Evolutionary conservation across 768 basidiomycete genomes (phyloP), one percentile per base, ranked within the genome.

Genomic region (Amyloporia xantha): DNA sequence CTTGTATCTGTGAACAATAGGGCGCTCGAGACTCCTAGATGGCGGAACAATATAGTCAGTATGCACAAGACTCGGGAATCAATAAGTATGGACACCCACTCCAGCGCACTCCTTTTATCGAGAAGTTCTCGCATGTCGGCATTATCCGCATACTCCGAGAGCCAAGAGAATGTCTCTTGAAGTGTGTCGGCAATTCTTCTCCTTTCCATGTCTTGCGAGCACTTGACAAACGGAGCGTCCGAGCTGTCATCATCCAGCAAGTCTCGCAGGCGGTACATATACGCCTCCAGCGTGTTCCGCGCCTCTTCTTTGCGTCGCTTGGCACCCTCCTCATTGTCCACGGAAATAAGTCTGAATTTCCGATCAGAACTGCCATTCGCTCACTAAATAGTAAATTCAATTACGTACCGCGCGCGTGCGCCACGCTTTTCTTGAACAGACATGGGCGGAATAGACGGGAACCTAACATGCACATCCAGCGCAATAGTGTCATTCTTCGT

Each of bases 251-350:
- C 81, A 25, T 79, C 75, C 25, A 97, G 71, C 9, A 95, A 73
- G 60, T 92, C 92, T 19, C 90, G 83, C 27, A 96, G 68, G 51
- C 84, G 79, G 70, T 99, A 99, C n/a, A 98, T 67, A 62, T 96
- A 96, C 26, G 85, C 81, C 66, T 99, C 96, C 44, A 99, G 79
- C 21, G 78, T 74, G 67, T 99, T 99, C 25, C 86, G 76, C 2
- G 91, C 91, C 64, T 98, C 96, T 59, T 94, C 94, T 26, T 82
- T 82, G 46, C 81, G 79, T 26, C 72, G 74, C 64, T 90, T 91
- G 15, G 82, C 77, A 2, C 74, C 69, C 68, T 98, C 94, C 47
- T 85, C 82, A 5, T 71, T 64, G 56, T 95, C 89, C 51, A 95
- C 73, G 9, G 82, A 80, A 11, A 84, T 79, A 10, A 99, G 72